Evolutionary conservation across 2,329 filamentous ascomycete species (phyloP), one percentile per base, ranked within the genome.

Genomic region (Penicillium concentricum): DNA sequence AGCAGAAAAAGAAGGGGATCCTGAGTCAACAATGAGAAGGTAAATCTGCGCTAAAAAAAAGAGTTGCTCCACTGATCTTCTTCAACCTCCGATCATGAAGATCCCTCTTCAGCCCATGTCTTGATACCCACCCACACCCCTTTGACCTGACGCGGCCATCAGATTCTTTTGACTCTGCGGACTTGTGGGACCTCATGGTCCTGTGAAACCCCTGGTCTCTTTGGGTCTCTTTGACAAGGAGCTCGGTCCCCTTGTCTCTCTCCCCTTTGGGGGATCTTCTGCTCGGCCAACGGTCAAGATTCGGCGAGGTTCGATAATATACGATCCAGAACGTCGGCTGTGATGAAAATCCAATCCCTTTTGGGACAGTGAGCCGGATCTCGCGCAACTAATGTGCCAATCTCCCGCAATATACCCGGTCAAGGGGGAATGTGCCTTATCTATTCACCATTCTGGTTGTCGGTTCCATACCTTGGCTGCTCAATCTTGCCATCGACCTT

Each of bases 1-100:
- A 35, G 8, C 16, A 42, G 44, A 41, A 50, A 7, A 9, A 20
- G 28, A 26, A 35, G 15, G 37, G n/a, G 7, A 35, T 13, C 5
- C 28, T 52, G 22, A 52, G 35, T 46, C 28, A 52, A 42, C 13
- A 26, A 34, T 45, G 16, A 10, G 16, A 34, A 57, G 24, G 30
- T 20, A 49, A 35, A 38, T 47, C 3, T 5, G 34, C 44, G 8
- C 26, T 32, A 28, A 57, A 34, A 48, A 43, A 43, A 34, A 24
- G 13, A 34, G 48, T 41, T 56, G 48, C 54, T 52, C 54, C 48
- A 56, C 54, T 56, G 54, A 56, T 56, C 48, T 56, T 41, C 54
- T n/a, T 46, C 41, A 34, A 52, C 28, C 24, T 45, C 26, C 28
- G 48, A 51, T 56, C 26, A 6, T 26, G 54, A 56, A 52, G 48